Conservation (phyloP, 1,284 basidiomycete genomes). For the Pisolithus thermaeus region DNA sequence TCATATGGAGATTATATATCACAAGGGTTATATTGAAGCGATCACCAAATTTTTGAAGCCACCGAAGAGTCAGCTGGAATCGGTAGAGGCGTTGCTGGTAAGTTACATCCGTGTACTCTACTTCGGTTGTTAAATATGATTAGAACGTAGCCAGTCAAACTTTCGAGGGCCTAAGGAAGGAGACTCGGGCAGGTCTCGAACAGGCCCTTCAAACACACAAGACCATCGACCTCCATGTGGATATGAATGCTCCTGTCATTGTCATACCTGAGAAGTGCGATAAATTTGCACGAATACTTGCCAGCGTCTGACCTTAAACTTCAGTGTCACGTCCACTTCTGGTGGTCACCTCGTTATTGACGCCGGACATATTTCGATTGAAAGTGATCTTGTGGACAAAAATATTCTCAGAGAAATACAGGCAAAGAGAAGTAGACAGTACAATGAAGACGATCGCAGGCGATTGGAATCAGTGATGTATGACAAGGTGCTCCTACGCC, state of each 20-base stretch:
- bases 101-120: constrained; percentile 18
- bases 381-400: constrained; percentile 88
- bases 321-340: constrained; percentile 67
- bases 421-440: constrained; percentile 81
- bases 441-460: constrained; percentile 85
- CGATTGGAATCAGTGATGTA: constrained; percentile 95
- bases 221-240: constrained; percentile 93
- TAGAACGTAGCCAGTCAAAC: constrained; percentile 92
- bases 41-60: constrained; percentile 93
- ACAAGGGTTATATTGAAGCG: constrained; percentile 90
- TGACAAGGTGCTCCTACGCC: constrained; percentile 82
- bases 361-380: constrained; percentile 94
- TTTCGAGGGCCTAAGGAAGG: constrained; percentile 90
- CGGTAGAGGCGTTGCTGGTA: constrained; percentile 84
- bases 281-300: neutral
- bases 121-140: constrained; percentile 8
- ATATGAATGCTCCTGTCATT: constrained; percentile 97
- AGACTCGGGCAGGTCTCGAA: constrained; percentile 93
- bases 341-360: constrained; percentile 92
- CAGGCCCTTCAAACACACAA: constrained; percentile 91
- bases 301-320: constrained; percentile 13
- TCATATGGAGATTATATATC: constrained; percentile 98
- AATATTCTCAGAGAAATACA: constrained; percentile 76
- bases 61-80: constrained; percentile 92
- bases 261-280: constrained; percentile 91